These are phyloP conservation scores for Rhizoctonia solani DNA, from an alignment of 1,284 basidiomycete species.

Conservation along the genomic window DNA sequence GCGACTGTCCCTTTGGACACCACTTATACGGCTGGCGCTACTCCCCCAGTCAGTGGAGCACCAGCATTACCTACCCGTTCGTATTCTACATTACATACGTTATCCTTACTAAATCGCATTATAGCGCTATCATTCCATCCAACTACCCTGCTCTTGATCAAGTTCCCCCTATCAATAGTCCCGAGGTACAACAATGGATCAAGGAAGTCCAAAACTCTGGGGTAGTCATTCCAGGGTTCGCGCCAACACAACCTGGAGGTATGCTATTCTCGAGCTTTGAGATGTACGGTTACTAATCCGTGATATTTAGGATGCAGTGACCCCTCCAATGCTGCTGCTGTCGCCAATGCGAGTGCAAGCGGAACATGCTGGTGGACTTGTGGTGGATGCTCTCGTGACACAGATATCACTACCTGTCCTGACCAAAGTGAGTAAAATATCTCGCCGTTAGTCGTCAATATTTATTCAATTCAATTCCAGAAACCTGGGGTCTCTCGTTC, in stretches of 20 bases:
- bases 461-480: constrained; percentile 39
- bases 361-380: constrained; percentile 84
- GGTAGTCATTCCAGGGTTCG: constrained; percentile 58
- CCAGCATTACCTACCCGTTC: constrained; percentile 47
- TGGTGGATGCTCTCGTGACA: constrained; percentile 67
- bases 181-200: constrained; percentile 75
- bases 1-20: constrained; percentile 51
- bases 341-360: constrained; percentile 43
- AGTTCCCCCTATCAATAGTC: constrained; percentile 66
- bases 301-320: not conserved
- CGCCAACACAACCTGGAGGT: constrained; percentile 58
- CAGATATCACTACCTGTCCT: constrained; percentile 75
- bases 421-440: constrained; percentile 73
- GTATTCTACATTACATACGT: constrained; percentile 32
- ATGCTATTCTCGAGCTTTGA: constrained; percentile 47
- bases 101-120: not conserved
- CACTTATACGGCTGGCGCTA: constrained; percentile 50
- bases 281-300: not conserved
- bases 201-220: constrained; percentile 60
- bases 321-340: constrained; percentile 61
- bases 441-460: constrained; percentile 51
- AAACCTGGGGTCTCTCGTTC: constrained; percentile 49
- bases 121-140: constrained; percentile 37
- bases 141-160: constrained; percentile 75
- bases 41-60: constrained; percentile 48